These are phyloP conservation scores for Sarocladium kiliense DNA, from an alignment of 2,329 filamentous ascomycete genomes.

Conservation along the genomic window DNA sequence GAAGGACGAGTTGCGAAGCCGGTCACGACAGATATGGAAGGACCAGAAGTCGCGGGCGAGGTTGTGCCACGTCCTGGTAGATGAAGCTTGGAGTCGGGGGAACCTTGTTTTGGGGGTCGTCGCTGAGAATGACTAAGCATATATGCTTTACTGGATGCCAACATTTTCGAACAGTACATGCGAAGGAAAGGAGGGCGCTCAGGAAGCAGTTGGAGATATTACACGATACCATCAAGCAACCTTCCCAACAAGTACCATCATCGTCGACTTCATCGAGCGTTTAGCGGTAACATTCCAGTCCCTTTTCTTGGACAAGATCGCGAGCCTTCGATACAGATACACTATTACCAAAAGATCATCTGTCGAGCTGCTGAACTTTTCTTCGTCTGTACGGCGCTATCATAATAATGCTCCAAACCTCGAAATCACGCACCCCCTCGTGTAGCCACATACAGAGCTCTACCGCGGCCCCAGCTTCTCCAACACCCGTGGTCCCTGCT, in stretches of 20 bases:
- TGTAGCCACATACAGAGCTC: conserved; percentile 12
- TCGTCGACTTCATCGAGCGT: too few relatives aligned
- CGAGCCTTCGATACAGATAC: too few relatives aligned
- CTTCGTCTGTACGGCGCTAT: not conserved
- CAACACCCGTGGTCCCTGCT: conserved; percentile 79
- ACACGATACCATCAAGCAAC: too few relatives aligned
- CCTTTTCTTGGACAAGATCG: too few relatives aligned
- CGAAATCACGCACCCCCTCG: not conserved
- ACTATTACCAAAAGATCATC: not conserved
- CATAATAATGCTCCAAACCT: not conserved
- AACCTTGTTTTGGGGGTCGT: not conserved
- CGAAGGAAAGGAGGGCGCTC: too few relatives aligned
- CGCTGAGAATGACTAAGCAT: not conserved
- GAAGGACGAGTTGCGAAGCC: too few relatives aligned
- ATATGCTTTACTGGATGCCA: too few relatives aligned
- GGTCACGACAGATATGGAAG: not conserved
- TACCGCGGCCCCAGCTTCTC: conserved; percentile 92
- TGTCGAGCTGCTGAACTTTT: not conserved
- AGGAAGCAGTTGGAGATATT: too few relatives aligned
- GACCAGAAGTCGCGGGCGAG: not conserved
- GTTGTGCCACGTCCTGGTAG: too few relatives aligned
- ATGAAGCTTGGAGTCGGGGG: not conserved
- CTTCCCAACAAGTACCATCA: too few relatives aligned
- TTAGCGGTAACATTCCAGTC: too few relatives aligned
- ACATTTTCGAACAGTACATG: too few relatives aligned